Evolutionary conservation across 208 protist genomes (phyloP), one percentile per base, ranked within the genome.

Genomic region (Endotrypanum monterogeii): DNA sequence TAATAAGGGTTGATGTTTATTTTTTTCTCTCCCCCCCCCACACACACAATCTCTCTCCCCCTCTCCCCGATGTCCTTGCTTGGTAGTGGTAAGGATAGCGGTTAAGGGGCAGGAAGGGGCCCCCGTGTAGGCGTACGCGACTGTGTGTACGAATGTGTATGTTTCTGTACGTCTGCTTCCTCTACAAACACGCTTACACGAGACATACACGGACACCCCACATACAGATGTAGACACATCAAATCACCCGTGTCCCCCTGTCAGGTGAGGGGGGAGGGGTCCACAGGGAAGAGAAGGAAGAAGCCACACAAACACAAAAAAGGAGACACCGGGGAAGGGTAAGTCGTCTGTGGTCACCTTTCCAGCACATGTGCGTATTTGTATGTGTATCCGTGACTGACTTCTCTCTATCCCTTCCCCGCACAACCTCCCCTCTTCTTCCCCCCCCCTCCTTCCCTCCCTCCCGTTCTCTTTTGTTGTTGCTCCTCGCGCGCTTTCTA

Each of bases 381-480:
- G 44, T 44, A 52, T 37, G 14, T 62, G n/a, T 28, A 41, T 48
- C n/a, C n/a, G n/a, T 20, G n/a, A 8, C 28, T 60, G 55, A 32
- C 30, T 39, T 30, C 56, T 62, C 37, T 32, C 30, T 62, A 14
- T 62, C 5, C 30, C 12, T 60, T n/a, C 55, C 18, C 28, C 30
- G 7, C 55, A 60, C n/a, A 14, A n/a, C n/a, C n/a, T 30, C 37
- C 4, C 16, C n/a, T 9, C 30, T 30, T 28, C 56, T 9, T 30
- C n/a, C 44, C 50, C 11, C 32, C 48, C 76, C 61, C n/a, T 32
- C 63, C 58, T 41, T 67, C 52, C 54, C 25, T 55, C 67, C 70
- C 68, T 55, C 51, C 20, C 44, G 7, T 72, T 51, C 56, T 69
- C n/a, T 73, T 1, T 52, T 44, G 32, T 28, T 78, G 50, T 73